Evolutionary conservation across 2,329 filamentous ascomycete species (phyloP).

Genomic region (Teratosphaeria epicoccoides): DNA sequence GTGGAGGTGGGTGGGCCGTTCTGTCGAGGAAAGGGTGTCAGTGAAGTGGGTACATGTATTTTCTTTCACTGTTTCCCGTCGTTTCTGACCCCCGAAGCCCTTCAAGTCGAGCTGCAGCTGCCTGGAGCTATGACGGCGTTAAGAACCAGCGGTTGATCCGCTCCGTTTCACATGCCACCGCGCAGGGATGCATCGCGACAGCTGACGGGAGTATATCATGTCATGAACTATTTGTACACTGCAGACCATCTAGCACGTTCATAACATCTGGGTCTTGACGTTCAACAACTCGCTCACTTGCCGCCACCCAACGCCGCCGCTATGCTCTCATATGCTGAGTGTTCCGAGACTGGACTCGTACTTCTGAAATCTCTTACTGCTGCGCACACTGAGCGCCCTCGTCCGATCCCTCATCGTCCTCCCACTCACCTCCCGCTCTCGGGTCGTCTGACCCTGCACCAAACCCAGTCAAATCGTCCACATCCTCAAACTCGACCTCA

Average conservation of each 20-base stretch:
- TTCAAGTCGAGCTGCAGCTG: not conserved
- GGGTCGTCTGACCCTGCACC: constrained; percentile 61
- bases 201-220: no score
- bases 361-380: not conserved
- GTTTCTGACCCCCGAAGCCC: not conserved
- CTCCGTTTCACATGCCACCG: not conserved
- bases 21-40: not conserved
- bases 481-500: constrained; percentile 76
- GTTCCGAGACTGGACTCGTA: not conserved
- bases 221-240: not conserved
- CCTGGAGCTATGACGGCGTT: not conserved
- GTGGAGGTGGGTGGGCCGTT: not conserved
- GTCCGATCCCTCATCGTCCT: constrained; percentile 61
- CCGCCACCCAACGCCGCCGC: constrained; percentile 1
- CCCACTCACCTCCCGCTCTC: constrained; percentile 56
- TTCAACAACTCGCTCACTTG: not conserved
- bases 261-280: not conserved
- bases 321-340: not conserved
- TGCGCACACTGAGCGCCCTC: constrained; percentile 29
- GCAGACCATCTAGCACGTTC: not conserved
- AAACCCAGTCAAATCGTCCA: constrained; percentile 76
- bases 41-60: not conserved
- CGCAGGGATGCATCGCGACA: no score
- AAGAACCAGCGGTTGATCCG: not conserved
- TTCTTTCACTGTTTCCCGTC: not conserved